Evolutionary conservation across 2,329 filamentous ascomycete genomes (phyloP).

Genomic region (Epichloe gansuensis): DNA sequence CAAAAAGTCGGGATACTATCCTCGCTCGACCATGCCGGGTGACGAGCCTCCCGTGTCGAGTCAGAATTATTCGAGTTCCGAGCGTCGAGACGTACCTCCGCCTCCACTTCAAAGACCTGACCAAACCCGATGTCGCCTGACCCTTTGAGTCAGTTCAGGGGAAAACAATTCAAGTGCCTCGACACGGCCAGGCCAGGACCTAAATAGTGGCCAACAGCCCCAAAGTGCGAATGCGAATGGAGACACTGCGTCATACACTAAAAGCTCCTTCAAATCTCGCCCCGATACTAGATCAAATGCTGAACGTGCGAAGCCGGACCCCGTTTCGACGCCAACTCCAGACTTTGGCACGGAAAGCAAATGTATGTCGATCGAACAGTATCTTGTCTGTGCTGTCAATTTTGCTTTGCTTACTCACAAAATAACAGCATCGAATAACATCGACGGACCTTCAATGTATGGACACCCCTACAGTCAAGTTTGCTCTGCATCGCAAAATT

Average conservation of each 20-base stretch:
- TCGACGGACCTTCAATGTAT: constrained; percentile 35
- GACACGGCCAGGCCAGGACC: constrained; percentile 10
- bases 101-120: constrained; percentile 7
- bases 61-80: constrained; percentile 33
- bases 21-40: constrained; percentile 33
- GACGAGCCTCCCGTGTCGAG: constrained; percentile 40
- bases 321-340: not conserved
- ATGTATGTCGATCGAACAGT: not conserved
- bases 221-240: constrained; percentile 1
- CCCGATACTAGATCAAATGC: constrained; percentile 3
- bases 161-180: constrained; percentile 23
- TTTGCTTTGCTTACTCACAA: not conserved
- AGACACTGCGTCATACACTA: not conserved
- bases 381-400: not conserved
- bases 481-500: not conserved
- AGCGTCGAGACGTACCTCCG: constrained; percentile 10
- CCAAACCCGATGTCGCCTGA: constrained; percentile 27
- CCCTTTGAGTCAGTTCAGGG: constrained; percentile 34
- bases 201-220: not conserved
- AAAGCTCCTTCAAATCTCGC: constrained; percentile 3
- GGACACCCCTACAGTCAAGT: constrained; percentile 11
- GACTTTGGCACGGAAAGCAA: not conserved
- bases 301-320: not conserved
- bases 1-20: constrained; percentile 36
- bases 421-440: constrained; percentile 2